Conservation (phyloP, 805 yeast species). For the Starmerella bombicola region DNA sequence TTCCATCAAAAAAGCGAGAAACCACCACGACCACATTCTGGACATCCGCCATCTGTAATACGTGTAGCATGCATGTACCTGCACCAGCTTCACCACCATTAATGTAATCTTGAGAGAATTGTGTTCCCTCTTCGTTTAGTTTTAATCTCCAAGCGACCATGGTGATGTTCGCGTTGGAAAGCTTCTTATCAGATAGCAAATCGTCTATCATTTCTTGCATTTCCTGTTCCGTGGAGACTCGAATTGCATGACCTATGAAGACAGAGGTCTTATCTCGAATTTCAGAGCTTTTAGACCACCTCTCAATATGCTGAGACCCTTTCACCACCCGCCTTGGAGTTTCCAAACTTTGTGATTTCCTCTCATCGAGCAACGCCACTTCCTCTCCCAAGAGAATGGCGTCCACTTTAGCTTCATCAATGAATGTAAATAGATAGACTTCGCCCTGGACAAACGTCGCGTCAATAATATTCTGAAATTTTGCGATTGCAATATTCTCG, state of each 20-base stretch:
- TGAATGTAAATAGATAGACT: conserved; percentile 70
- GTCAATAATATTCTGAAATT: conserved; percentile 41
- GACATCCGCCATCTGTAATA: conserved; percentile 54
- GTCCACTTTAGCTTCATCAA: conserved; percentile 35
- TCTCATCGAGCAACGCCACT: neutral
- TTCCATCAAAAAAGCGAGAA: conserved; percentile 88
- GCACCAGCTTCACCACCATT: conserved; percentile 98
- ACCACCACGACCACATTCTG: conserved; percentile 81
- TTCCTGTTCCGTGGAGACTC: conserved; percentile 53
- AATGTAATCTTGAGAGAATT: conserved; percentile 69
- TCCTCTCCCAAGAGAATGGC: conserved; percentile 21
- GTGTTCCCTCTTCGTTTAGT: conserved; percentile 34
- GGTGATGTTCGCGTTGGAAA: conserved; percentile 59
- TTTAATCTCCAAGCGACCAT: conserved; percentile 81
- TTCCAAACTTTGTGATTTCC: conserved; percentile 23
- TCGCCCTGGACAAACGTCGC: conserved; percentile 44
- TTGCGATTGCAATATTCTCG: conserved; percentile 38
- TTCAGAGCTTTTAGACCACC: conserved; percentile 71
- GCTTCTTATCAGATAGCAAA: conserved; percentile 51
- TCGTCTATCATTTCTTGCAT: conserved; percentile 42
- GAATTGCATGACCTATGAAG: conserved; percentile 63
- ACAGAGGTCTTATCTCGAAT: conserved; percentile 74
- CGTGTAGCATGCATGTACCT: conserved; percentile 72
- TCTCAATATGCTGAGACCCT: conserved; percentile 31
- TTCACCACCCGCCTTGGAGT: neutral